Percentiles rank a stretch among this genome's conserved stretches.
Conservation (phyloP, 306 rosid genomes). For the Cucurbita maxima region DNA sequence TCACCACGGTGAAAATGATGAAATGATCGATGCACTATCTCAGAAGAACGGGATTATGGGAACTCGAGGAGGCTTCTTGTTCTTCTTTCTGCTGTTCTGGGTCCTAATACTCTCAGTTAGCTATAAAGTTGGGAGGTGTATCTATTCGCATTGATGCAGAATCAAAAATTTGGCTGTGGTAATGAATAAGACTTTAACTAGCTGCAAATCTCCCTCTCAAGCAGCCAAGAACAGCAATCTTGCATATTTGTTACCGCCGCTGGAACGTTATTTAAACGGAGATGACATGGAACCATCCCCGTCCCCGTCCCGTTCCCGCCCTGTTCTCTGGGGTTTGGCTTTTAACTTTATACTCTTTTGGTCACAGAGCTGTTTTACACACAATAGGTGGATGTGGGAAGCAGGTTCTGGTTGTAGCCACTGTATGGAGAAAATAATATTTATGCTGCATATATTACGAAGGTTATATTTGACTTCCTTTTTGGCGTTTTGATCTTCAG, state of each 20-base stretch:
- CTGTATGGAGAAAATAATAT: not conserved
- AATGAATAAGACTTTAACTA: not conserved
- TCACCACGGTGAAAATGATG: constrained; percentile 13
- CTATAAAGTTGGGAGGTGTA: constrained; percentile 52
- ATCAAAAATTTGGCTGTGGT: not conserved
- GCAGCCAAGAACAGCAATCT: not conserved
- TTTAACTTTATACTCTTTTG: not conserved
- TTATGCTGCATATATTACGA: not conserved
- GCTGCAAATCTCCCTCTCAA: not conserved
- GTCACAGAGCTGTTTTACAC: not conserved
- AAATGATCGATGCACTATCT: constrained; percentile 20
- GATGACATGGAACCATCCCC: not conserved
- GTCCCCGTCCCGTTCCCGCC: not conserved
- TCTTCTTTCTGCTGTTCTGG: constrained; percentile 50
- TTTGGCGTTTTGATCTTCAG: not conserved
- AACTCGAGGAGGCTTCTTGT: constrained; percentile 52
- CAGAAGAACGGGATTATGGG: constrained; percentile 43
- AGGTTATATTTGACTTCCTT: not conserved
- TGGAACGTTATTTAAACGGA: not conserved
- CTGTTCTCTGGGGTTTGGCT: not conserved
- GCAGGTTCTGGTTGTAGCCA: not conserved
- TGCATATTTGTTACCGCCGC: not conserved
- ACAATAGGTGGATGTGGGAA: not conserved
- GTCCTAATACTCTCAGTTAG: constrained; percentile 53
- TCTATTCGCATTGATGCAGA: constrained; percentile 19